Percentiles rank a stretch among this genome's conserved stretches.
Conservation (phyloP, 352 stramenopile species). For the Pythium aristosporum region DNA sequence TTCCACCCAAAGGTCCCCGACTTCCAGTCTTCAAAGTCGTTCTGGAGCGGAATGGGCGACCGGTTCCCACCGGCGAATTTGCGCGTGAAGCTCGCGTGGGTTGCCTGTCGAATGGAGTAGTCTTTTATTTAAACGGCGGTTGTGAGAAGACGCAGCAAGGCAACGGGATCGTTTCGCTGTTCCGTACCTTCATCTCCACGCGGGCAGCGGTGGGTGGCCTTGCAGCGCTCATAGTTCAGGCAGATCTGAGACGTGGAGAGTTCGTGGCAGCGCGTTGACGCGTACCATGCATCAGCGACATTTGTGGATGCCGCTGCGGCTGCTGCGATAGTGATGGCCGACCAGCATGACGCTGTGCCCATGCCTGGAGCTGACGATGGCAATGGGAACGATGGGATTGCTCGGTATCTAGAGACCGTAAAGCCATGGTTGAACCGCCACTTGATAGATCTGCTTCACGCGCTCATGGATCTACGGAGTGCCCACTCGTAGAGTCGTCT, state of each 20-base stretch:
- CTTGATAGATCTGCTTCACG: background rate
- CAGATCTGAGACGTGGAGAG: conserved; percentile 39
- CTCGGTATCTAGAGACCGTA: background rate
- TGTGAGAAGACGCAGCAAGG: background rate
- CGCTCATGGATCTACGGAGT: background rate
- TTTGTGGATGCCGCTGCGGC: background rate
- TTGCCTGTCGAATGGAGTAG: conserved; percentile 80
- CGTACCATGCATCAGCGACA: conserved; percentile 56
- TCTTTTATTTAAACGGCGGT: conserved; percentile 26
- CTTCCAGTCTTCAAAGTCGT: conserved; percentile 97
- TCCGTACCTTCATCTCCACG: conserved; percentile 72
- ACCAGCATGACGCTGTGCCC: background rate
- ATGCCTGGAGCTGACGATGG: background rate
- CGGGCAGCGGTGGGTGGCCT: conserved; percentile 92
- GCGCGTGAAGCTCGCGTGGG: conserved; percentile 74
- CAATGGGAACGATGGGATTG: background rate
- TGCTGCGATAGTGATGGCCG: background rate
- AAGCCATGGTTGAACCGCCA: background rate
- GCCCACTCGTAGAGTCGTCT: background rate
- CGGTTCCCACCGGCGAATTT: conserved; percentile 81
- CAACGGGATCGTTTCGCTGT: background rate
- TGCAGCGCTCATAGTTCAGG: conserved; percentile 91
- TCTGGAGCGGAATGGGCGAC: conserved; percentile 73
- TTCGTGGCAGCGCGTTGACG: conserved; percentile 60
- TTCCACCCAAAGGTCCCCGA: conserved; percentile 77